Base-by-base conservation (phyloP, 2,329 filamentous ascomycete genomes). In the Colletotrichum euphorbiae region DNA sequence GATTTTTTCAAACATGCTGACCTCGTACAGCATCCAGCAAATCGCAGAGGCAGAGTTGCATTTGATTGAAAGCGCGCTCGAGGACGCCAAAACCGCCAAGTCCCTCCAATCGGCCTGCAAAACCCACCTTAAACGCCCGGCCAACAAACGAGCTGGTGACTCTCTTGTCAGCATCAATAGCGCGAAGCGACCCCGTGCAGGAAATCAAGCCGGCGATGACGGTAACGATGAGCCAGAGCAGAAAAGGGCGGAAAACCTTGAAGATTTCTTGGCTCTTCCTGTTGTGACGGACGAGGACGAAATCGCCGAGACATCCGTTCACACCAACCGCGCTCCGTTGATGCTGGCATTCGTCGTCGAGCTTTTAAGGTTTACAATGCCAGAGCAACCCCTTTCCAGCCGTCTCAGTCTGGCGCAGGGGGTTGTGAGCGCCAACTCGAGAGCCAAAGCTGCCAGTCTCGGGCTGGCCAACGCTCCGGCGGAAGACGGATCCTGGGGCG, bases 311-410 rank as follows among this genome's bases (percentile, higher is more conserved):
- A 87, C 87, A 1, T 80, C 82, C 0, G 72, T 97, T 1, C 81
- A 90, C 69, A 96, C 93, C 0, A 97, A 97, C 74, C 85, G 94
- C 43, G 93, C 94, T 2, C 93, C 94, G 1, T 80, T 97, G 1
- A 89, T 97, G 2, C 84, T 97, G 5, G 93, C 93, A 0, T 97
- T 97, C 77, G 89, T 91, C 1, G 87, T 93, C 13, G 87, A 89
- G 68, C 76, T 95, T 55, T 77, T 97, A 52, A 90, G 91, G 51
- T 90, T 91, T 75, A 97, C 93, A 0, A 95, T 94, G 90, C 92
- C 93, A 0, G 90, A 92, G 72, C 94, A 97, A 76, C 93, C 93
- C 3, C 83, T 90, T 3, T 96, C 92, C n/a, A 95, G 93, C 75
- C 85, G 93, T 52, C 81, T 97, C 19, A 97, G 93, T 75, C 81